These are phyloP conservation scores for Vitis amurensis DNA, from an alignment of 164 flowering plant species.

Conservation along the genomic window DNA sequence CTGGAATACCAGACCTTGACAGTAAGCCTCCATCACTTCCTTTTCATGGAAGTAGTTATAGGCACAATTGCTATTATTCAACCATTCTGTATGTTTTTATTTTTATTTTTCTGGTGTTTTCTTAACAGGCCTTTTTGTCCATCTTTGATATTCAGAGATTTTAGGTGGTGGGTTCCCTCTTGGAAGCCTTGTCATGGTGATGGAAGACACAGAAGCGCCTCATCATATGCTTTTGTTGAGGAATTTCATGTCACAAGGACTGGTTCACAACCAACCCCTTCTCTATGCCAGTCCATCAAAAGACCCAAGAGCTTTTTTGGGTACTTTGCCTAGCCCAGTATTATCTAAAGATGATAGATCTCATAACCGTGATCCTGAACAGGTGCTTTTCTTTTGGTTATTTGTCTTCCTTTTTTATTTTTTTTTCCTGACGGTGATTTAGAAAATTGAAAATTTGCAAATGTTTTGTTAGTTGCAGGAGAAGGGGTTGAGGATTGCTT, in stretches of 20 bases:
- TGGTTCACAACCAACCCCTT: constrained; percentile 81
- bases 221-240: constrained; percentile 91
- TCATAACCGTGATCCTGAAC: constrained; percentile 37
- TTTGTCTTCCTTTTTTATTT: background rate
- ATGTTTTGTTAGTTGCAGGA: constrained; percentile 43
- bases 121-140: constrained; percentile 5
- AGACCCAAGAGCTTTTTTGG: constrained; percentile 84
- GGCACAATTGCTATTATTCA: background rate
- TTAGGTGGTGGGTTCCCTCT: constrained; percentile 90
- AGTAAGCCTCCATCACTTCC: constrained; percentile 39
- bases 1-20: constrained; percentile 92
- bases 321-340: constrained; percentile 78
- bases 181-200: constrained; percentile 84
- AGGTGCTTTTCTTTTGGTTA: constrained; percentile 40
- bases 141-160: constrained; percentile 47
- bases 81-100: background rate
- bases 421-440: background rate
- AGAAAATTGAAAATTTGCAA: background rate
- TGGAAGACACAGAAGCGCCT: constrained; percentile 97
- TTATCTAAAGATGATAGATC: constrained; percentile 64
- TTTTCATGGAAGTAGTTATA: background rate
- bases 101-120: background rate
- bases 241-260: constrained; percentile 95
- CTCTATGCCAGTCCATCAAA: constrained; percentile 76
- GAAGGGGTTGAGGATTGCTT: constrained; percentile 87